Base-by-base conservation (phyloP, 2,329 filamentous ascomycete species). In the Calonectria multiphialidica region DNA sequence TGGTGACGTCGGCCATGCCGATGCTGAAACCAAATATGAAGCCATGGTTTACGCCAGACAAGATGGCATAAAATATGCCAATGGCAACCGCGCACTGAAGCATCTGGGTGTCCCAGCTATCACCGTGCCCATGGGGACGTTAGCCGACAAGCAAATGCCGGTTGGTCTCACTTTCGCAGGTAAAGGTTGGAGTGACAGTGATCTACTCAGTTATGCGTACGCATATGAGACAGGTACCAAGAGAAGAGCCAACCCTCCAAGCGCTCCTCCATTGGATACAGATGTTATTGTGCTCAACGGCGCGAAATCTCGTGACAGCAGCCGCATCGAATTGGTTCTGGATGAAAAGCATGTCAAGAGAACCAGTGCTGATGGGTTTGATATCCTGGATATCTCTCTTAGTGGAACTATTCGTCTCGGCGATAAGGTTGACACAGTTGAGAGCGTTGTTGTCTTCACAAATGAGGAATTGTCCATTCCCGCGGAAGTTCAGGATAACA, bases 81-180 rank as follows among this genome's bases (percentile, higher is more conserved):
- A 73, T 30, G 71, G 71, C 7, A 49, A 57, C n/a, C 61, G 71
- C 13, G 71, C 68, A 13, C 55, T 73, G 13, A 66, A 66, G 44
- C 71, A 73, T 44, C 30, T 73, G 8, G 71, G 71, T 3, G 49
- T 73, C 15, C 71, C 71, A 5, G 63, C 40, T 13, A 57, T 73
- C 3, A 73, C 71, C 3, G 68, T 73, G 2, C 71, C 71, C 1
- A 71, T 73, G 71, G 71, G 71, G 25, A 47, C 53, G 8, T 25
- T 73, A 13, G n/a, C 33, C 2, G 71, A 73, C 23, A 71, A 71
- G n/a, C 15, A 55, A 8, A 73, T 73, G 59, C 71, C 71, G 1
- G 65, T 73, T 15, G 71, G 71, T 3, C 49, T 73, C 6, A 73
- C 71, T 1, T 71, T 73, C 49, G 53, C 21, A 5, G 35, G 50